These are phyloP conservation scores for Luffa acutangula DNA, from an alignment of 306 rosid genomes.

Conservation along the genomic window DNA sequence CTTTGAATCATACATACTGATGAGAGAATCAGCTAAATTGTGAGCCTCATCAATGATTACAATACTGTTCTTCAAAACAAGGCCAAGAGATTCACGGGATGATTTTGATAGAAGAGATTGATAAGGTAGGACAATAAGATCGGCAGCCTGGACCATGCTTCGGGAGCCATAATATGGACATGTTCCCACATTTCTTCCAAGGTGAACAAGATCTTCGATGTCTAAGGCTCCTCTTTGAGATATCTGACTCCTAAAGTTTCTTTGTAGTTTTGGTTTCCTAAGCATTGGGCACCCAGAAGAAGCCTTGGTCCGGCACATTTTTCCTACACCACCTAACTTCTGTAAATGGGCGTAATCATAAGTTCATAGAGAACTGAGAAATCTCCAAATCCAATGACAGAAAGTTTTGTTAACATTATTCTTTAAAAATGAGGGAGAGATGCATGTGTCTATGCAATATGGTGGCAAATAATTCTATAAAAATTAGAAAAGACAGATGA, in stretches of 20 bases:
- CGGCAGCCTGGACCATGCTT: constrained; percentile 64
- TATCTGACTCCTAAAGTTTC: constrained; percentile 50
- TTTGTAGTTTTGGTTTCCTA: constrained; percentile 49
- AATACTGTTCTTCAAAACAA: constrained; percentile 63
- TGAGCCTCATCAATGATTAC: constrained; percentile 89
- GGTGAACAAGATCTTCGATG: constrained; percentile 86
- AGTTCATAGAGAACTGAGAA: constrained; percentile 6
- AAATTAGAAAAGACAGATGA: not conserved
- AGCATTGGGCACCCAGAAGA: constrained; percentile 92
- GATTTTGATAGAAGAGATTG: constrained; percentile 90
- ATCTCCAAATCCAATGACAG: not conserved
- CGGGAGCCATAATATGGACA: constrained; percentile 96
- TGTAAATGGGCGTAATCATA: constrained; percentile 29
- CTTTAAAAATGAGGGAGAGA: not conserved
- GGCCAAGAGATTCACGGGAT: constrained; percentile 91
- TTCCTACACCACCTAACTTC: constrained; percentile 47
- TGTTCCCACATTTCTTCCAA: constrained; percentile 64
- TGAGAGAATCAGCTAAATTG: constrained; percentile 89
- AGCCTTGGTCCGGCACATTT: constrained; percentile 54
- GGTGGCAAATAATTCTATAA: not conserved
- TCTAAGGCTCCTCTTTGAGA: constrained; percentile 77
- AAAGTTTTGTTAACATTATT: not conserved
- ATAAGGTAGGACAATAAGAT: constrained; percentile 92
- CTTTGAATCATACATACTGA: constrained; percentile 78
- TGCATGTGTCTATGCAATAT: not conserved